Evolutionary conservation across 768 basidiomycete species (phyloP).

Genomic region (Candolleomyces efflorescens): DNA sequence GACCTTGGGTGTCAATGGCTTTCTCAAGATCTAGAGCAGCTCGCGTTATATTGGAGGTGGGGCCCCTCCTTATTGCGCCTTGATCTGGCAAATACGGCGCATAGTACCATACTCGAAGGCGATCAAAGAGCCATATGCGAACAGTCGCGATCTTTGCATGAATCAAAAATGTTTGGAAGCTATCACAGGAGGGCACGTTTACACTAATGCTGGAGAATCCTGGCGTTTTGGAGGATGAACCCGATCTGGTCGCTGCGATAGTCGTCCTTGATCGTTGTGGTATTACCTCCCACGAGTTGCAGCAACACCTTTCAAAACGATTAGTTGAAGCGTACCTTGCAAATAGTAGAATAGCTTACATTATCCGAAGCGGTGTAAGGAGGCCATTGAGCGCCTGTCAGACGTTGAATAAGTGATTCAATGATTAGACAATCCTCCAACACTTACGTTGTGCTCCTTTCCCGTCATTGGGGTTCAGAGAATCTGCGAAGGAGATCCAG

Average conservation of each 20-base stretch:
- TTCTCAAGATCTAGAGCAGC: too few relatives aligned
- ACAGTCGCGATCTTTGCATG: not conserved
- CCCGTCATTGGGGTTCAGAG: slow-evolving; percentile 36
- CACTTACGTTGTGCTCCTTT: slow-evolving; percentile 28
- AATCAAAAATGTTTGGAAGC: not conserved
- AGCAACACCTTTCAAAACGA: not conserved
- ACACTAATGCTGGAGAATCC: slow-evolving; percentile 10
- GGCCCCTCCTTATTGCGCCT: too few relatives aligned
- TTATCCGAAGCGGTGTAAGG: slow-evolving; percentile 18
- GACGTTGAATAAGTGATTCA: not conserved
- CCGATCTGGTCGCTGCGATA: slow-evolving; percentile 32
- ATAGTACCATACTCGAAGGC: too few relatives aligned
- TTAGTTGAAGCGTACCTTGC: too few relatives aligned
- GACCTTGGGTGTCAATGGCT: too few relatives aligned
- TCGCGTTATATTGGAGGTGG: too few relatives aligned
- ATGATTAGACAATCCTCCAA: not conserved
- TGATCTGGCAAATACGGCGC: too few relatives aligned
- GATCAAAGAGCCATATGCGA: too few relatives aligned
- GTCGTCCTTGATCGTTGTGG: slow-evolving; percentile 30
- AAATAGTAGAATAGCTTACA: not conserved
- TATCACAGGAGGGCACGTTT: not conserved
- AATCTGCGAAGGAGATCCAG: slow-evolving; percentile 38
- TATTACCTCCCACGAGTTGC: slow-evolving; percentile 32
- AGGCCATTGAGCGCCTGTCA: slow-evolving; percentile 24
- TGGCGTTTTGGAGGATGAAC: slow-evolving; percentile 29